These are phyloP conservation scores for Eucalyptus victrix DNA, from an alignment of 345 rosid species.

Conservation along the genomic window DNA sequence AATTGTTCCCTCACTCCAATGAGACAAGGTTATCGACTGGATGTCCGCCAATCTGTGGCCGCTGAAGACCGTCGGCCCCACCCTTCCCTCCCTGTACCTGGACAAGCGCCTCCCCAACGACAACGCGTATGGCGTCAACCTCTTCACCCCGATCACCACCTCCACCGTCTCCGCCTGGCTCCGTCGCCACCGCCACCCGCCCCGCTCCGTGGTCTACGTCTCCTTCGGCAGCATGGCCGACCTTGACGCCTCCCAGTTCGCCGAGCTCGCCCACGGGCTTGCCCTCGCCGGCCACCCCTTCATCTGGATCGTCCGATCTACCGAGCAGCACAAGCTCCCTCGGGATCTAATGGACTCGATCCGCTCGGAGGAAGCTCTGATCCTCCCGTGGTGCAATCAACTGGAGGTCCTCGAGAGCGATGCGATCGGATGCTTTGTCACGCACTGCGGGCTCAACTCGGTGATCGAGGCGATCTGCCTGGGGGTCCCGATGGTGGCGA, in stretches of 20 bases:
- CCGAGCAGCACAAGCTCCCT: slow-evolving; percentile 12
- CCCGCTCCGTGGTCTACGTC: slow-evolving; percentile 10
- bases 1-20: neutral
- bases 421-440: slow-evolving; percentile 17
- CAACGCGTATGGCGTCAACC: slow-evolving; percentile 1
- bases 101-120: slow-evolving; percentile 7
- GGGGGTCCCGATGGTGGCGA: slow-evolving; percentile 29
- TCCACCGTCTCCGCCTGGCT: neutral
- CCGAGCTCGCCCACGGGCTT: slow-evolving; percentile 5
- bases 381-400: slow-evolving; percentile 18
- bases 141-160: neutral
- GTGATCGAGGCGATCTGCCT: slow-evolving; percentile 17
- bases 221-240: slow-evolving; percentile 16
- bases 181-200: neutral
- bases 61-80: slow-evolving; percentile 10
- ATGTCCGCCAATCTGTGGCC: slow-evolving; percentile 2
- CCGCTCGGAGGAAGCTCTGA: neutral
- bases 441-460: slow-evolving; percentile 29
- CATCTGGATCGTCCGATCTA: slow-evolving; percentile 17
- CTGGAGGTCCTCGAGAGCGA: neutral
- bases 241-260: neutral
- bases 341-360: neutral
- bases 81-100: slow-evolving; percentile 16
- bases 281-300: neutral
- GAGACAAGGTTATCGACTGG: neutral